phyloP scores from a whole-genome alignment of 768 basidiomycete genomes.

The Nidula microcarpa region DNA sequence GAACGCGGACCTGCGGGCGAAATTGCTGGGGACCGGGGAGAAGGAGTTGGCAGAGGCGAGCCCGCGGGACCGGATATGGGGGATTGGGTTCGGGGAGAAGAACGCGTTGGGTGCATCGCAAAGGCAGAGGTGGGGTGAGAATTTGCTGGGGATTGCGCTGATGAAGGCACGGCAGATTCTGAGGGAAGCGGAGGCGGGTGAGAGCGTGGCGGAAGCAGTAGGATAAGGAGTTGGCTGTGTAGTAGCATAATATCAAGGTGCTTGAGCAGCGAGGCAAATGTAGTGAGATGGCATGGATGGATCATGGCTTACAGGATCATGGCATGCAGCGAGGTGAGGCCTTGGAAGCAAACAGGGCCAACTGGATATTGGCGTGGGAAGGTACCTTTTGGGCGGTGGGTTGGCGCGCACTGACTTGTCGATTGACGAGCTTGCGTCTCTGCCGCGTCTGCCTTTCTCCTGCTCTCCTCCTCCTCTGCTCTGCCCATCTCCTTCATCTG shows the following conservation, averaged over 20 bases:
- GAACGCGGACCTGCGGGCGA: slow-evolving; percentile 34
- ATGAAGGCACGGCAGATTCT: slow-evolving; percentile 33
- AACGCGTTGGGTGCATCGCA: slow-evolving; percentile 32
- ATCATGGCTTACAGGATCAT: too few species aligned
- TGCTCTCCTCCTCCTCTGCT: neutral
- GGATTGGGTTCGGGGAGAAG: slow-evolving; percentile 51
- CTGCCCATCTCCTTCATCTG: neutral
- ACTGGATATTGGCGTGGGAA: too few species aligned
- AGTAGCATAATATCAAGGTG: too few species aligned
- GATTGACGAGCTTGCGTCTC: too few species aligned
- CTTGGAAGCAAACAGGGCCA: too few species aligned
- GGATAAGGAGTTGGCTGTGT: too few species aligned
- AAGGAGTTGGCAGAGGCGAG: slow-evolving; percentile 54
- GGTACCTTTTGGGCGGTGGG: too few species aligned
- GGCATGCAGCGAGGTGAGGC: too few species aligned
- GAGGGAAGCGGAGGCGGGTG: slow-evolving; percentile 3
- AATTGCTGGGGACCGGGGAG: slow-evolving; percentile 44
- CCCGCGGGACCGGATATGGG: slow-evolving; percentile 62
- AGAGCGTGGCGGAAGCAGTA: too few species aligned
- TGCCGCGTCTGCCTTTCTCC: neutral
- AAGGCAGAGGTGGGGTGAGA: slow-evolving; percentile 49
- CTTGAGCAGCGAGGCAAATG: too few species aligned
- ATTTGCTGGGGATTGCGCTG: slow-evolving; percentile 50
- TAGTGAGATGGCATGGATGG: too few species aligned
- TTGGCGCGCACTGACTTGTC: too few species aligned